phyloP scores from a whole-genome alignment of 2,329 filamentous ascomycete species.

The Cladosporium sp. region DNA sequence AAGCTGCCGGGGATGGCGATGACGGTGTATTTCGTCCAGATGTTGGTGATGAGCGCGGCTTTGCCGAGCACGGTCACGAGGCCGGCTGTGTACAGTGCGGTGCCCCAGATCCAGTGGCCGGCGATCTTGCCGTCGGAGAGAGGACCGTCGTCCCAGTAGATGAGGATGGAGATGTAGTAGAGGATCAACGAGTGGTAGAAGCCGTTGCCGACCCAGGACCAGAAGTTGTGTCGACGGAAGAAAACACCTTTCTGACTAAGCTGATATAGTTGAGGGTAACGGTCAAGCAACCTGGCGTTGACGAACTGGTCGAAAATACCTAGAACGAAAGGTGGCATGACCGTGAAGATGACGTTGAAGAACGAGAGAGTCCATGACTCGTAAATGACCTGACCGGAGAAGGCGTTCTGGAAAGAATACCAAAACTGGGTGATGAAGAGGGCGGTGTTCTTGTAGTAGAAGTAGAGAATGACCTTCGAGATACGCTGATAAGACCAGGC shows the following conservation, averaged over 20 bases:
- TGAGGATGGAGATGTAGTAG: constrained; percentile 78
- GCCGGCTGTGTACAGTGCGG: constrained; percentile 89
- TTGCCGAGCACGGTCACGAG: constrained; percentile 91
- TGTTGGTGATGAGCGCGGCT: constrained; percentile 89
- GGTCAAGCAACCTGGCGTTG: constrained; percentile 84
- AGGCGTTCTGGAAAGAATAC: constrained; percentile 98
- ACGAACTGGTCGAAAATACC: constrained; percentile 98
- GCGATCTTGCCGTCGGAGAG: constrained; percentile 74
- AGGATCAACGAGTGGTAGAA: constrained; percentile 93
- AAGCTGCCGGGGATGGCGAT: constrained; percentile 93
- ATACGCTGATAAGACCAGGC: constrained; percentile 97
- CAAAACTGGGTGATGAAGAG: constrained; percentile 99
- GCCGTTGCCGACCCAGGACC: constrained; percentile 87
- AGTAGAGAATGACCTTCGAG: constrained; percentile 95
- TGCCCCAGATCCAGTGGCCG: constrained; percentile 98
- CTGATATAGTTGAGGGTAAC: constrained; percentile 93
- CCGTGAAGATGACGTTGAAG: constrained; percentile 98
- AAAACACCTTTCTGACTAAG: constrained; percentile 90
- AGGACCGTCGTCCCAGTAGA: constrained; percentile 78
- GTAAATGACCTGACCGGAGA: constrained; percentile 96
- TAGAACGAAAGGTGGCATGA: constrained; percentile 86
- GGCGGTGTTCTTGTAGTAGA: constrained; percentile 99
- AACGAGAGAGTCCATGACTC: constrained; percentile 99
- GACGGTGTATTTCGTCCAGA: constrained; percentile 98
- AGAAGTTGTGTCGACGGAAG: constrained; percentile 90